Evolutionary conservation across 2,329 filamentous ascomycete species (phyloP).

Genomic region (Calonectria pauciramosa): DNA sequence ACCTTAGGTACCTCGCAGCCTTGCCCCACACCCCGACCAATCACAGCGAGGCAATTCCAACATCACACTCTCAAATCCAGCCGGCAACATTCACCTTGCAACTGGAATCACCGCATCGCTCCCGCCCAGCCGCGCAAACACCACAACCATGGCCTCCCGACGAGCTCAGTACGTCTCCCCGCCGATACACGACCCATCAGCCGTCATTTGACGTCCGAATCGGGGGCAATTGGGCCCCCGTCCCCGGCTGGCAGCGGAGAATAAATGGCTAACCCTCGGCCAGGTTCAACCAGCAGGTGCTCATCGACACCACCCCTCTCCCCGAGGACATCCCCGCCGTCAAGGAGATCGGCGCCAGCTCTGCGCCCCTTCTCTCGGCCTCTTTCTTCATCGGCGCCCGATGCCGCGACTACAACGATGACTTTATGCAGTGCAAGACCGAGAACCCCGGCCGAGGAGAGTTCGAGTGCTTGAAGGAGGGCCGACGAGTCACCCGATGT

Average conservation of each 20-base stretch:
- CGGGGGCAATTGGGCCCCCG: constrained; percentile 40
- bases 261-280: constrained; percentile 44
- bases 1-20: constrained; percentile 41
- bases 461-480: constrained; percentile 95
- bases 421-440: constrained; percentile 99
- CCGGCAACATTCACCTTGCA: constrained; percentile 46
- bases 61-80: constrained; percentile 55
- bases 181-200: background rate
- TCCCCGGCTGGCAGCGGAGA: constrained; percentile 25
- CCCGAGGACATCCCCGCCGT: constrained; percentile 93
- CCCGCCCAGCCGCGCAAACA: constrained; percentile 46
- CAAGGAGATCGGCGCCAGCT: constrained; percentile 92
- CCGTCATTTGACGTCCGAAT: constrained; percentile 4
- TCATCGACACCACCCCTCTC: constrained; percentile 96
- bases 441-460: constrained; percentile 93
- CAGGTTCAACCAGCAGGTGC: constrained; percentile 94
- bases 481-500: constrained; percentile 95
- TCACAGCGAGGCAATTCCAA: constrained; percentile 56
- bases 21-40: constrained; percentile 51
- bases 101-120: constrained; percentile 46
- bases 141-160: constrained; percentile 58
- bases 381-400: constrained; percentile 97
- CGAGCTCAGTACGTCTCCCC: constrained; percentile 56
- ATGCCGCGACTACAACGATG: constrained; percentile 96
- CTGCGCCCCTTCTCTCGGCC: constrained; percentile 90